phyloP scores from a whole-genome alignment of 2,329 filamentous ascomycete species.

The Xylaria multiplex region DNA sequence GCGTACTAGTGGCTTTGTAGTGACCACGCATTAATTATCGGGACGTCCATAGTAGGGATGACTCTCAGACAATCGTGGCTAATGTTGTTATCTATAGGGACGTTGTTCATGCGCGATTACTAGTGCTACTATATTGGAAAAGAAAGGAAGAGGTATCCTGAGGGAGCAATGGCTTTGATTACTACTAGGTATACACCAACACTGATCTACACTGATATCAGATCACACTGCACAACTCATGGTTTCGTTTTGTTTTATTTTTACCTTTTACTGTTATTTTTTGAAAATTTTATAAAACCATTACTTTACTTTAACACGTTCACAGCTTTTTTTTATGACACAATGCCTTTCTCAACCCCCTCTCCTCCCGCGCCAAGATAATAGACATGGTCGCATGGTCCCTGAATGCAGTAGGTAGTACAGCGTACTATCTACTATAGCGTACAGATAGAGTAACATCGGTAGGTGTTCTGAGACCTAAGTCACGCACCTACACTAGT shows the following conservation, averaged over 20 bases:
- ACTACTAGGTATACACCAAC: not conserved
- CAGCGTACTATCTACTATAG: not conserved
- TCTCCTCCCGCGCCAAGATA: not conserved
- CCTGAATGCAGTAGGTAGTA: constrained; percentile 1
- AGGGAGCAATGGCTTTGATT: not conserved
- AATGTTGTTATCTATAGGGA: constrained; percentile 7
- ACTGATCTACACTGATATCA: not conserved
- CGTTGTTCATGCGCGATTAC: not conserved
- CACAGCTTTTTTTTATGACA: not conserved
- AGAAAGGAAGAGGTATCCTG: not conserved
- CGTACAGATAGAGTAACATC: constrained; percentile 5
- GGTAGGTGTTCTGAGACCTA: not conserved
- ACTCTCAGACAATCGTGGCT: not conserved
- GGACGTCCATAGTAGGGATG: not conserved
- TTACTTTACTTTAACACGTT: too few relatives aligned
- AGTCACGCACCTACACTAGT: not conserved
- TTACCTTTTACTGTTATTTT: too few relatives aligned
- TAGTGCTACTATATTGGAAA: not conserved
- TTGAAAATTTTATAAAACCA: too few relatives aligned
- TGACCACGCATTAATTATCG: not conserved
- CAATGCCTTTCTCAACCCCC: not conserved
- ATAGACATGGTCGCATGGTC: not conserved
- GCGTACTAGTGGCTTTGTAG: not conserved
- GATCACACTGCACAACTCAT: not conserved
- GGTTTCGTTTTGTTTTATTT: not conserved